Conservation (phyloP, 1,284 basidiomycete genomes). For the Naganishia sp. region DNA sequence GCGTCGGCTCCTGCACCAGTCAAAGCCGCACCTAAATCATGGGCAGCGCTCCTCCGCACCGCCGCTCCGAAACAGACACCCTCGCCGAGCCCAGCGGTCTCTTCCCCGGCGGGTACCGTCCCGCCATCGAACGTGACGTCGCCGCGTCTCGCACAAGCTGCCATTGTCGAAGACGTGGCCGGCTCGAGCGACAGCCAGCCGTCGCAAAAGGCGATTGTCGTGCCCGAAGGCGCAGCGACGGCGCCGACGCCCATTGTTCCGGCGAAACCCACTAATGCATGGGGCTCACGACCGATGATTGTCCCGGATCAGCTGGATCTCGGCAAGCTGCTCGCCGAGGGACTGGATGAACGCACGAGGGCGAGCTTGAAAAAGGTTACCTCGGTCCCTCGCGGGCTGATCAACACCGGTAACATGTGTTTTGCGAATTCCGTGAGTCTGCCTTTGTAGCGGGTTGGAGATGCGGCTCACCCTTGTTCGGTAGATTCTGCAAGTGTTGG, state of each 20-base stretch:
- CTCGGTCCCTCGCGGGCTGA: slow-evolving; percentile 74
- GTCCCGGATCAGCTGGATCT: slow-evolving; percentile 60
- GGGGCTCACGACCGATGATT: slow-evolving; percentile 38
- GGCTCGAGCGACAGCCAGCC: slow-evolving; percentile 13
- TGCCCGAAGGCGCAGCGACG: slow-evolving; percentile 43
- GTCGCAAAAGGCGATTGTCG: slow-evolving; percentile 6
- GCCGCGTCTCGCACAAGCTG: slow-evolving; percentile 36
- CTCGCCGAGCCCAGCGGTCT: slow-evolving; percentile 35
- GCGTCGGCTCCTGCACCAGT: slow-evolving; percentile 37
- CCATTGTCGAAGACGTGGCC: slow-evolving; percentile 51
- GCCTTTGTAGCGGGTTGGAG: background rate
- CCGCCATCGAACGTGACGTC: slow-evolving; percentile 40
- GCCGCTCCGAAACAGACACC: slow-evolving; percentile 14
- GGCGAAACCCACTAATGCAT: slow-evolving; percentile 48
- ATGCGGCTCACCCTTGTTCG: slow-evolving; percentile 2
- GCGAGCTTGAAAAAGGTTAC: slow-evolving; percentile 32
- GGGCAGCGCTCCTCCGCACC: slow-evolving; percentile 69
- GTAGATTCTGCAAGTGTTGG: slow-evolving; percentile 77
- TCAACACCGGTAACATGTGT: slow-evolving; percentile 97
- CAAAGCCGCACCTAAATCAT: slow-evolving; percentile 61
- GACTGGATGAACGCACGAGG: slow-evolving; percentile 44
- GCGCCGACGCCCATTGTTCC: slow-evolving; percentile 67
- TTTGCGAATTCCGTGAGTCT: slow-evolving; percentile 80
- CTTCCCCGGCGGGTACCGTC: slow-evolving; percentile 34
- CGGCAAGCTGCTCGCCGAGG: slow-evolving; percentile 61